Base-by-base conservation (phyloP, 208 protist species). In the Blechomonas ayalai region DNA sequence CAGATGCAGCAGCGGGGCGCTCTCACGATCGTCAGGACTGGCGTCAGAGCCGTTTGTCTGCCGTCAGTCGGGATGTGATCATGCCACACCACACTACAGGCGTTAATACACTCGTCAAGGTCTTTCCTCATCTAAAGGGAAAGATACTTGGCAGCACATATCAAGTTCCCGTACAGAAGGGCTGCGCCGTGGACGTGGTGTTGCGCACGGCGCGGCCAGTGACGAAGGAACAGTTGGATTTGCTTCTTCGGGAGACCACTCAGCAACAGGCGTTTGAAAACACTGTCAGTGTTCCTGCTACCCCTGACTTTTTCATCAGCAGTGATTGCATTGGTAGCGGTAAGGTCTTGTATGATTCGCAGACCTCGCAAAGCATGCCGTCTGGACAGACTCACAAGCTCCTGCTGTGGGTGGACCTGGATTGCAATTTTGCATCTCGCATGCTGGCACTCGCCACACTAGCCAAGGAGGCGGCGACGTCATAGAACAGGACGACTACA, bases 121-220 rank as follows among this genome's bases (percentile, higher is more conserved):
- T 96, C 22, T 54, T 97, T 23, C 95, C 95, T 12, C 29, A 32
- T 5, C 67, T 95, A 27, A 67, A 59, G n/a, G 69, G 67, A 7
- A 63, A 60, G 9, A 43, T 95, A 18, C 74, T 51, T 6, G 85
- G 59, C 94, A 97, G 97, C 71, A 73, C 96, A 43, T 98, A 99
- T 84, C 92, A 98, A 64, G 97, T 99, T 20, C 97, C 97, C 43
- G 96, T 85, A 34, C 42, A 59, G 26, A 88, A 97, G 47, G 98
- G 98, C 35, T 99, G 97, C 43, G 95, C 98, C 15, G 91, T 99
- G 38, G 97, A 99, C 68, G 75, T 99, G 12, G 97, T 96, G 29
- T 26, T 71, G 34, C 59, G 57, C 19, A 70, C 98, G 5, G 65
- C 73, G 15, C 97, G 96, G 52, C 22, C 58, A 19, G 72, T 90